Base-by-base conservation (phyloP, 2,329 filamentous ascomycete species). In the Colletotrichum somersetense region DNA sequence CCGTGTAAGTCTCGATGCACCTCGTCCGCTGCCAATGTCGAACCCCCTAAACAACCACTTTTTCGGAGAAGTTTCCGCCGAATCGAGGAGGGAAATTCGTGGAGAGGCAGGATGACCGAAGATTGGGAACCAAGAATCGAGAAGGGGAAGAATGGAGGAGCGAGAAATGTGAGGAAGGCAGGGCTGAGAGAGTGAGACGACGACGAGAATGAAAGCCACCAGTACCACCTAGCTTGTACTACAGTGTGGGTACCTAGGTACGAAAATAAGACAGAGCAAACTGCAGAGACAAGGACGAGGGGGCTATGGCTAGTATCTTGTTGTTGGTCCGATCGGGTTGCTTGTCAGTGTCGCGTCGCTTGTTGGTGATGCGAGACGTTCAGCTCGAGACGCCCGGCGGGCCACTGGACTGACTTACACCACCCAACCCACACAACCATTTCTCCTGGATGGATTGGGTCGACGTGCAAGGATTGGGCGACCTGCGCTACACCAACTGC, bases 401-500 rank as follows among this genome's bases (percentile, higher is more conserved):
- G 56, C 35, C 38, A 38, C 8, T 40, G 46, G 33, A 16, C 23
- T 46, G 46, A 44, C 42, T 52, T 40, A 38, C 33, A 52, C 4
- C 6, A 42, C 4, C 2, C 40, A 18, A 42, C 40, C 16, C 10
- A 23, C 52, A 55, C 16, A 44, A 50, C 35, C 44, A 50, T 52
- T 30, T 30, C n/a, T 52, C 59, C 59, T 38, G 59, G 44, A 23
- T 16, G 40, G 40, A 42, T 16, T n/a, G 30, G 26, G 59, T 50
- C 30, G 26, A 35, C 14, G 14, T 53, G 61, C 48, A 63, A 50
- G 59, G 59, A 40, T 38, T 40, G 26, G 52, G 5, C 33, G 70
- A 70, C 65, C 70, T 61, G 63, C 63, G 40, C 70, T 59, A 50
- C 61, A 33, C 70, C 70, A 62, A 38, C 66, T 72, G 56, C 66